Evolutionary conservation across 352 stramenopile species (phyloP).

Genomic region (Phytopythium kandeliae): DNA sequence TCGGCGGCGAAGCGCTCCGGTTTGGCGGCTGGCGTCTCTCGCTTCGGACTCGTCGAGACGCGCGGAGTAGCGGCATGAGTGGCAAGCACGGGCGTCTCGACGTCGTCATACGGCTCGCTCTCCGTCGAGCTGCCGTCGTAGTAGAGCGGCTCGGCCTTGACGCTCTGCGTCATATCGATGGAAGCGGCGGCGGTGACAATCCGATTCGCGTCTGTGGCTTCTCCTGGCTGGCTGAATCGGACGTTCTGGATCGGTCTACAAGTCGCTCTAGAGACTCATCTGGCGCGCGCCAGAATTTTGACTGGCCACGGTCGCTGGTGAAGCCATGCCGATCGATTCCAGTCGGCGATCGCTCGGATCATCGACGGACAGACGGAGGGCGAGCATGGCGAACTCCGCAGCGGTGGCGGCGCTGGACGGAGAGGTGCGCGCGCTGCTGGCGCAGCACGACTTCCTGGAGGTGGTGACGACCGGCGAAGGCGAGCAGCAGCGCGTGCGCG

Average conservation of each 20-base stretch:
- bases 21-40: too few species aligned
- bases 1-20: too few species aligned
- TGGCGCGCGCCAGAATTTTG: not conserved
- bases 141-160: constrained; percentile 1
- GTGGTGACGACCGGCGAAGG: constrained; percentile 37
- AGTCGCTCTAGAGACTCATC: not conserved
- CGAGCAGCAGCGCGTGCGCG: constrained; percentile 39
- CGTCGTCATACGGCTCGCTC: constrained; percentile 18
- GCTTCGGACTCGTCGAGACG: not conserved
- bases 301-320: too few species aligned
- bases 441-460: constrained; percentile 48
- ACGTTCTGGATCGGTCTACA: not conserved
- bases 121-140: constrained; percentile 22
- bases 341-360: too few species aligned
- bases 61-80: not conserved
- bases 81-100: not conserved
- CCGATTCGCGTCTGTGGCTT: too few species aligned
- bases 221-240: too few species aligned
- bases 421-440: constrained; percentile 35
- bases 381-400: not conserved
- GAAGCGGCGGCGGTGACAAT: too few species aligned
- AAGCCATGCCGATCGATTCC: not conserved
- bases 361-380: too few species aligned
- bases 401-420: constrained; percentile 19
- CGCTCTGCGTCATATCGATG: too few species aligned